Base-by-base conservation (phyloP, 2,329 filamentous ascomycete genomes). In the Colletotrichum sublineola region DNA sequence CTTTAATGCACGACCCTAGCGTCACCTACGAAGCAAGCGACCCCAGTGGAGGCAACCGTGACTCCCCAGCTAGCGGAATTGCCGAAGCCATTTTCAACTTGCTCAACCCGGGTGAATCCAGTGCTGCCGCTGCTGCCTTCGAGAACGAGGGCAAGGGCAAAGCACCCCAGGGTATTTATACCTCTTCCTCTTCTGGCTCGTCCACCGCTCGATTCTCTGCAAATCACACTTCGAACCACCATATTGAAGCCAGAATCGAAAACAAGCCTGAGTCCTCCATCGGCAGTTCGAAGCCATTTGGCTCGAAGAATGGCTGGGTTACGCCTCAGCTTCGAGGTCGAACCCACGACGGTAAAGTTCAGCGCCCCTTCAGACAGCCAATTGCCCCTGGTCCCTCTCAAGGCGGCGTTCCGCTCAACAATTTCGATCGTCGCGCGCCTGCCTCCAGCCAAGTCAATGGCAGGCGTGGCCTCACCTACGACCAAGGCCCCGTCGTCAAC, bases 121-220 rank as follows among this genome's bases (percentile, higher is more conserved):
- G 15, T 24, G 24, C 12, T 12, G 44, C 18, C 20, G 18, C 58
- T 20, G 1, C 29, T 5, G 44, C 14, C 3, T 2, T 7, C 15
- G 12, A 14, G 1, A 24, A 31, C 5, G 18, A 24, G 29, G 40
- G 18, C 29, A 46, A 62, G 31, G 44, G 44, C 44, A 46, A 24
- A 3, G 9, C 8, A n/a, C 52, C 29, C 18, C 18, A 56, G 31
- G 31, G 52, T 56, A 36, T 56, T 36, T 56, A 50, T 33, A 62
- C 18, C 18, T 20, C 14, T 2, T 18, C 33, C 14, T 53, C 33
- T 20, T 63, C 61, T 24, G 11, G 2, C 20, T 38, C 33, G 3
- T 40, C 48, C 8, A 36, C 3, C 3, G 31, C 46, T n/a, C 36
- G 55, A 29, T 58, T 63, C n/a, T 63, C 61, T 42, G n/a, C 61